Percentiles rank a stretch among this genome's conserved stretches.
These are phyloP conservation scores for Schoenoplectus tabernaemontani DNA, from an alignment of 202 grass and related monocot species.

Conservation along the genomic window DNA sequence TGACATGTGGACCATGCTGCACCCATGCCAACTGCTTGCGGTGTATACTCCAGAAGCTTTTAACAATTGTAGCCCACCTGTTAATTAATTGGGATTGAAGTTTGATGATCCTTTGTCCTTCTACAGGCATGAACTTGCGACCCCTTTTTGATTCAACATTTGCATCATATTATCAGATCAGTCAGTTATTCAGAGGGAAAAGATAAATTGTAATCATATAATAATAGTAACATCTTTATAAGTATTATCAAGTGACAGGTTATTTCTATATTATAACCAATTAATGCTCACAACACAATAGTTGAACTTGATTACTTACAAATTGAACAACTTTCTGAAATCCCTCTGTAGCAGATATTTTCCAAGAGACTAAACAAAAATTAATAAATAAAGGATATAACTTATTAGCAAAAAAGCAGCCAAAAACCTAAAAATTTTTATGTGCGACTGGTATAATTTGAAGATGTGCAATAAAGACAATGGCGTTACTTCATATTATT, in stretches of 20 bases:
- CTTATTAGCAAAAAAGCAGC: neutral
- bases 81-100: constrained; percentile 52
- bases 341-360: neutral
- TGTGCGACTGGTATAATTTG: neutral
- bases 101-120: constrained; percentile 43
- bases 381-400: neutral
- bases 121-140: constrained; percentile 48
- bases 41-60: constrained; percentile 71
- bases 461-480: neutral
- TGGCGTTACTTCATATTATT: constrained; percentile 40
- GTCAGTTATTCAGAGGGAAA: constrained; percentile 2
- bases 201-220: neutral
- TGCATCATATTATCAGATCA: neutral
- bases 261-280: neutral
- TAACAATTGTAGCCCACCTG: constrained; percentile 67
- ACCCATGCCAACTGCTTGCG: constrained; percentile 51
- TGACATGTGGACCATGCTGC: neutral
- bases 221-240: neutral
- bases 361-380: too few species aligned
- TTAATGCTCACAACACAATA: neutral
- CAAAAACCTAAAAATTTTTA: neutral
- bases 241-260: neutral
- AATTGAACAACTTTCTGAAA: neutral
- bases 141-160: constrained; percentile 29
- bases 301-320: neutral